Evolutionary conservation across 495 filamentous ascomycete genomes (phyloP).

Genomic region (Hypoxylon fragiforme): DNA sequence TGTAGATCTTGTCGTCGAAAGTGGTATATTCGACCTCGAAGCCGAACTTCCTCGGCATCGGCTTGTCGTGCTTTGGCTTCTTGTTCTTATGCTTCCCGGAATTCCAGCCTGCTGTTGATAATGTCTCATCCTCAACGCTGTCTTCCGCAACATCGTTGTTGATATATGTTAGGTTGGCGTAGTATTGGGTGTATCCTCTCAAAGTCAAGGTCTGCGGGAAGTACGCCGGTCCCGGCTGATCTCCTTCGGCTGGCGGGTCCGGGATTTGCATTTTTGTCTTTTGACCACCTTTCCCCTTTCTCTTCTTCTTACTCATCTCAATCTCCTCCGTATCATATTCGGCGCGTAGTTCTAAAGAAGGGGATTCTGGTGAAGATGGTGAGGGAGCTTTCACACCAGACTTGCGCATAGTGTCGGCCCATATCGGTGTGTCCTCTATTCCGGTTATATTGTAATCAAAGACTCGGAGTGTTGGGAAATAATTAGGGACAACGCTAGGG

Average conservation of each 20-base stretch:
- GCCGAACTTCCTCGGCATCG: conserved; percentile 63
- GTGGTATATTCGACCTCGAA: conserved; percentile 90
- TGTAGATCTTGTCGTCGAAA: conserved; percentile 70
- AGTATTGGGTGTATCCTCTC: conserved; percentile 85
- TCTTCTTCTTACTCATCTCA: conserved; percentile 42
- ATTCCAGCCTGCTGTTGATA: conserved; percentile 45
- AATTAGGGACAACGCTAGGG: conserved; percentile 90
- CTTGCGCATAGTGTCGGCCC: conserved; percentile 41
- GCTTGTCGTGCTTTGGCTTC: conserved; percentile 49
- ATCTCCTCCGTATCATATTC: conserved; percentile 21
- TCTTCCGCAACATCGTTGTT: conserved; percentile 62
- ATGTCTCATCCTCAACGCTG: conserved; percentile 28
- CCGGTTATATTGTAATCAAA: conserved; percentile 93
- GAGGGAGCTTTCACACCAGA: conserved; percentile 1
- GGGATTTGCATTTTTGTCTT: conserved; percentile 68
- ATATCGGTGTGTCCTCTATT: conserved; percentile 57
- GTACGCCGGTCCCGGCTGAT: conserved; percentile 88
- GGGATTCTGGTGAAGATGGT: too few species aligned
- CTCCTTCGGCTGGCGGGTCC: conserved; percentile 66
- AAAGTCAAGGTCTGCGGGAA: conserved; percentile 79
- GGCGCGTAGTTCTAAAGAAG: conserved; percentile 28
- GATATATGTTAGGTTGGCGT: conserved; percentile 85
- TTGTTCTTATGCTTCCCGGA: conserved; percentile 62
- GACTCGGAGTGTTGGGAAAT: conserved; percentile 83
- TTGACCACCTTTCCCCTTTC: conserved; percentile 56